Evolutionary conservation across 441 rosid species (phyloP).

Genomic region (Eruca vesicaria): DNA sequence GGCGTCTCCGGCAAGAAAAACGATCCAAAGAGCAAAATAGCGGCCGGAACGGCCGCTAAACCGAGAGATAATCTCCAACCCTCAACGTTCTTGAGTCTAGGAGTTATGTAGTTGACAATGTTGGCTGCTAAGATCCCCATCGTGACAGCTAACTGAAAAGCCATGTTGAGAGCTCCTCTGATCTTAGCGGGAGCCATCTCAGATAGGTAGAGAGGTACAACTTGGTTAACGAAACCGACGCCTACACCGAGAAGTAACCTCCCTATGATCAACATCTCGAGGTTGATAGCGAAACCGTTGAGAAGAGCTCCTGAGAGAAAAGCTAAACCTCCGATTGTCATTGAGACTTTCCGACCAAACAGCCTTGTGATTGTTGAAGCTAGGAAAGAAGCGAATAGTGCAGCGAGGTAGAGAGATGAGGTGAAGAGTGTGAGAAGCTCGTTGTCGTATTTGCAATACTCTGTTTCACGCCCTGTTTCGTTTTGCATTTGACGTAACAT

Average conservation of each 20-base stretch:
- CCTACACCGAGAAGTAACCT: conserved; percentile 56
- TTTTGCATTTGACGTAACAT: conserved; percentile 37
- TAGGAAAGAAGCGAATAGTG: conserved; percentile 47
- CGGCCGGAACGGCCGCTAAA: conserved; percentile 36
- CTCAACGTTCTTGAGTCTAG: not conserved
- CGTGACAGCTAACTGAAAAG: conserved; percentile 35
- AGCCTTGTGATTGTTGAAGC: conserved; percentile 42
- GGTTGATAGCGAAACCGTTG: conserved; percentile 46
- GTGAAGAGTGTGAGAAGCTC: conserved; percentile 56
- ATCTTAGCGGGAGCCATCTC: conserved; percentile 41
- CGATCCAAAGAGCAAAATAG: conserved; percentile 31
- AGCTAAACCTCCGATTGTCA: conserved; percentile 40
- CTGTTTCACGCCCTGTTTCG: conserved; percentile 37
- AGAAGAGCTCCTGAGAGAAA: conserved; percentile 55
- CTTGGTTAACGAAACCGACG: conserved; percentile 53
- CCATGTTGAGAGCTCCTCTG: conserved; percentile 34
- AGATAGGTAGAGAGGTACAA: conserved; percentile 38
- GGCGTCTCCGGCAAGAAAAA: conserved; percentile 44
- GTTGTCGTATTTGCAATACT: conserved; percentile 54
- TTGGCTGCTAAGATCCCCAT: conserved; percentile 35
- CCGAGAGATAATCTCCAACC: conserved; percentile 57
- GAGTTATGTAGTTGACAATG: conserved; percentile 27
- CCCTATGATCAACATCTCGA: conserved; percentile 55
- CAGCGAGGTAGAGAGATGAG: conserved; percentile 55
- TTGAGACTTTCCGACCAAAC: conserved; percentile 54